Evolutionary conservation across 768 basidiomycete genomes (phyloP), one percentile per base, ranked within the genome.

Genomic region (Cytidiella melzeri): DNA sequence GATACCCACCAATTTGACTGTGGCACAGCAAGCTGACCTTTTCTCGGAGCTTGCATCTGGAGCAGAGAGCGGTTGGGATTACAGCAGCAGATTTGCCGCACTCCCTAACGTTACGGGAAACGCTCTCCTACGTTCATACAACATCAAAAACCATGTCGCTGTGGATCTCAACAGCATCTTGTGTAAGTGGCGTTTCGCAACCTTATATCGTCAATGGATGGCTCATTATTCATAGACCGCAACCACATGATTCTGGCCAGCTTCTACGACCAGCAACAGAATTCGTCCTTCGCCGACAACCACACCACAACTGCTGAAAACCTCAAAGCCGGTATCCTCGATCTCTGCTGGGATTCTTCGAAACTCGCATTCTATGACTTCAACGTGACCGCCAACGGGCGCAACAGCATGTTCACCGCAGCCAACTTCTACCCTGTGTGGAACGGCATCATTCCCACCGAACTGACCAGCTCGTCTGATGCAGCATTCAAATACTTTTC

Each of bases 301-400:
- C 90, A 93, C 59, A 69, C 64, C 15, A 57, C 71, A 20, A 72
- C 75, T 2, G 90, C 92, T 0, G 64, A 73, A 0, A 65, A 68
- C 6, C 67, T 91, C 38, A 78, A 79, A 50, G 72, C 67, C 19
- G 92, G 83, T 1, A 80, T 96, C 52, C 69, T 96, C 28, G 94
- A 97, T 63, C 76, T 96, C 7, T 72, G 81, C 66, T 96, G 93
- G 92, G 87, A 95, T 61, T 55, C 80, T 0, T 66, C 70, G 6
- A 88, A 87, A 71, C 71, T 91, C n/a, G 85, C 85, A 0, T 95
- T 94, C 67, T 94, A 94, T 59, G 93, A 95, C 66, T 96, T 87
- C 68, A 90, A 92, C 64, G 64, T 84, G 36, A 83, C 79, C 5
- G 75, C 82, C 2, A 81, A 83, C 43, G 61, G 76, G 12, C 80